A percentile compares a stretch with the other conserved stretches of the same genome.
Evolutionary conservation across 768 basidiomycete genomes (phyloP).

Genomic region (Pleurotus ostreatus): DNA sequence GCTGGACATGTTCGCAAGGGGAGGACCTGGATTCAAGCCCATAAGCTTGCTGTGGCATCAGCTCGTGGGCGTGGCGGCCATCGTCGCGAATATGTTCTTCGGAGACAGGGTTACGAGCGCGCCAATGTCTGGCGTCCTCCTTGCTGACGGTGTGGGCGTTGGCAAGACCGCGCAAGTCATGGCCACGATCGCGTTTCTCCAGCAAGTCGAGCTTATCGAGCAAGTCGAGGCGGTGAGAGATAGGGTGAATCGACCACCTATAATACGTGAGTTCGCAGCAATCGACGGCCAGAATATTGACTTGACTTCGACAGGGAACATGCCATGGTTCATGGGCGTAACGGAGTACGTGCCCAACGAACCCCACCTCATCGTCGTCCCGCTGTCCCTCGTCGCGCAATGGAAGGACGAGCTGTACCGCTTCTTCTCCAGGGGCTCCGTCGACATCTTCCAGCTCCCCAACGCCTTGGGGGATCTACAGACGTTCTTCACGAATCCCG

Average conservation of each 20-base stretch:
- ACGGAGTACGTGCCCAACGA: background rate
- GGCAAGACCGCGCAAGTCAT: conserved; percentile 18
- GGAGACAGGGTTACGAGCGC: too few relatives aligned
- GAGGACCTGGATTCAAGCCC: too few relatives aligned
- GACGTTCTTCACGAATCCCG: background rate
- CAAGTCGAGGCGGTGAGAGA: background rate
- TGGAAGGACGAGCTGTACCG: conserved; percentile 16
- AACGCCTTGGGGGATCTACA: background rate
- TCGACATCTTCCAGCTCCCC: conserved; percentile 9
- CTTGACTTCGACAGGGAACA: background rate
- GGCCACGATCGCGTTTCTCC: conserved; percentile 7
- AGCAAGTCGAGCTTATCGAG: conserved; percentile 2
- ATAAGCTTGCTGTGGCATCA: too few relatives aligned
- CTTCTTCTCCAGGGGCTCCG: conserved; percentile 3
- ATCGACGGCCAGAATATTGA: too few relatives aligned
- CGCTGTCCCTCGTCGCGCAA: conserved; percentile 16
- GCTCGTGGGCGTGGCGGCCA: too few relatives aligned
- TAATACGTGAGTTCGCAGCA: background rate
- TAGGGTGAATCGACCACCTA: background rate
- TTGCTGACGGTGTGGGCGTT: conserved; percentile 14
- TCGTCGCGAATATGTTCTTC: too few relatives aligned
- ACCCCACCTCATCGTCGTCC: conserved; percentile 19
- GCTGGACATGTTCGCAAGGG: too few relatives aligned
- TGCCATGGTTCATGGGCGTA: background rate
- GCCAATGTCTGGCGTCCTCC: background rate